phyloP scores from a whole-genome alignment of 345 rosid genomes.

The Citropsis articulata region DNA sequence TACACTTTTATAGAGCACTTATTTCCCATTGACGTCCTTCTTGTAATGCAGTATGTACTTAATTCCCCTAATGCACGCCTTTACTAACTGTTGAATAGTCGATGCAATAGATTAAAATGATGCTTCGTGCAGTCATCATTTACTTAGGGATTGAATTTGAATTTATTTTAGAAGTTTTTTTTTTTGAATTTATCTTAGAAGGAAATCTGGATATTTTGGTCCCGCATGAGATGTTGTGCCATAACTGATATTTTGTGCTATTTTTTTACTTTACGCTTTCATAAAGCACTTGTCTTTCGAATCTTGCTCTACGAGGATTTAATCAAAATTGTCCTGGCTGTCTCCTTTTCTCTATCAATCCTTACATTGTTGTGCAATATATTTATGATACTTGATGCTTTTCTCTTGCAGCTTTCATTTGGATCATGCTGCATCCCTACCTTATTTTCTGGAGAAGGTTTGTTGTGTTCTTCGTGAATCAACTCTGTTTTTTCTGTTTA shows the following conservation, averaged over 20 bases:
- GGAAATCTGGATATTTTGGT: neutral
- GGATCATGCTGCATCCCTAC: slow-evolving; percentile 98
- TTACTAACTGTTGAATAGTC: neutral
- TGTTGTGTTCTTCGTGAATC: slow-evolving; percentile 13
- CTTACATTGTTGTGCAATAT: neutral
- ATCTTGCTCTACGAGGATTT: neutral
- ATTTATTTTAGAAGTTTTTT: neutral
- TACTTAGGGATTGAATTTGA: neutral
- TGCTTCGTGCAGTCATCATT: neutral
- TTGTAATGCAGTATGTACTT: slow-evolving; percentile 68
- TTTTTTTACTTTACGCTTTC: too few relatives aligned
- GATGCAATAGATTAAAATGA: neutral
- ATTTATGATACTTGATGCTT: neutral
- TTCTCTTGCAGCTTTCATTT: slow-evolving; percentile 84
- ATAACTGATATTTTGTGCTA: neutral
- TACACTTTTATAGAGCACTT: too few relatives aligned
- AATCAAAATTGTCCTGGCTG: neutral
- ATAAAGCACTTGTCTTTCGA: neutral
- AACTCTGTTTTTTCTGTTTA: too few relatives aligned
- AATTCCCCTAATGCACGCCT: neutral
- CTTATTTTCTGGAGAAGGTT: slow-evolving; percentile 96
- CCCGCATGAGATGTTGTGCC: neutral
- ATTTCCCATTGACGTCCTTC: slow-evolving; percentile 59
- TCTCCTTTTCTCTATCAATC: neutral
- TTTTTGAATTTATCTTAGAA: neutral